These are phyloP conservation scores for Aspergillus incahuasiensis DNA, from an alignment of 495 filamentous ascomycete genomes.

Conservation along the genomic window DNA sequence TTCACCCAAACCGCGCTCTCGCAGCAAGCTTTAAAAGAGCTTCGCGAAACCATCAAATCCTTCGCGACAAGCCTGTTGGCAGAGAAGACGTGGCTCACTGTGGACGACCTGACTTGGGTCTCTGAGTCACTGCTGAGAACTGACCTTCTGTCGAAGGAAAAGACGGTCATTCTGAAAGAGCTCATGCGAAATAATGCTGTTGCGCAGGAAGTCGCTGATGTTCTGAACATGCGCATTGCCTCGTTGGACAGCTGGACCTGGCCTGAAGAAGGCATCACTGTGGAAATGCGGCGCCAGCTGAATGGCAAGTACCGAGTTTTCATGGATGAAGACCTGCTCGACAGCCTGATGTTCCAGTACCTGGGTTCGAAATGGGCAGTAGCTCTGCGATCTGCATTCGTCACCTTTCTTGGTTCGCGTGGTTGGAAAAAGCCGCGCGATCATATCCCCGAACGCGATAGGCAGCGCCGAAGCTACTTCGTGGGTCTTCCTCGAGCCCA, in stretches of 20 bases:
- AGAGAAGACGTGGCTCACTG: constrained; percentile 31
- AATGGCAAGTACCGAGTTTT: constrained; percentile 57
- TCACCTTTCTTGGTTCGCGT: constrained; percentile 21
- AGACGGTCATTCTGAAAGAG: constrained; percentile 52
- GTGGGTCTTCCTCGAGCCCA: constrained; percentile 22
- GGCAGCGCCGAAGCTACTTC: constrained; percentile 46
- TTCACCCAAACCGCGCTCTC: constrained; percentile 42
- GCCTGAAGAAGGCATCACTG: constrained; percentile 44
- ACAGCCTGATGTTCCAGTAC: constrained; percentile 61
- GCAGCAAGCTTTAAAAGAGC: constrained; percentile 37
- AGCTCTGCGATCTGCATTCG: constrained; percentile 44
- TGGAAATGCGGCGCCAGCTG: constrained; percentile 59
- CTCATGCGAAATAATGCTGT: constrained; percentile 54
- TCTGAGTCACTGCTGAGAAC: constrained; percentile 51
- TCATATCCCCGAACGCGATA: constrained; percentile 40
- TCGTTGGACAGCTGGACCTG: constrained; percentile 58
- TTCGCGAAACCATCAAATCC: constrained; percentile 38
- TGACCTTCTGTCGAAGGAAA: constrained; percentile 57
- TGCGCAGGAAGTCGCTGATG: constrained; percentile 56
- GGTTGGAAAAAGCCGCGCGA: constrained; percentile 37
- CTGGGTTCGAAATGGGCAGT: constrained; percentile 60
- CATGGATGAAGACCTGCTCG: constrained; percentile 65
- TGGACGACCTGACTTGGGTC: constrained; percentile 42
- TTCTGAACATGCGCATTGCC: constrained; percentile 63
- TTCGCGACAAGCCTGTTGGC: constrained; percentile 42